Percentiles rank a stretch among this genome's conserved stretches.
Conservation (phyloP, 805 yeast genomes). For the Grigorovia transvaalensis region DNA sequence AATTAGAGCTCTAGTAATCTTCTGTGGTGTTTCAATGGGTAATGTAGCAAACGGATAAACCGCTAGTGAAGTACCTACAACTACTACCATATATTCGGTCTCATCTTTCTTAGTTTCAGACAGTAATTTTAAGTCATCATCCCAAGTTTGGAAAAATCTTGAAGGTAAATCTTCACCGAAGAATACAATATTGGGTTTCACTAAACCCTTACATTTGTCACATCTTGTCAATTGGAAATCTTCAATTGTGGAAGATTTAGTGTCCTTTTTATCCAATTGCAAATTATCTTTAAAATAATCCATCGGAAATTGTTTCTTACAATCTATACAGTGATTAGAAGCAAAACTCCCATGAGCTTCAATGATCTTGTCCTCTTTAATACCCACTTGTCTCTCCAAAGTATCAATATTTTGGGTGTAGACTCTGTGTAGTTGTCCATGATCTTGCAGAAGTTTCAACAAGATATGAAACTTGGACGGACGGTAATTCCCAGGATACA, state of each 20-base stretch:
- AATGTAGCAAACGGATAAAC: constrained; percentile 86
- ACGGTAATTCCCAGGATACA: constrained; percentile 77
- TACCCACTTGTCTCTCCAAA: constrained; percentile 76
- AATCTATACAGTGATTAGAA: constrained; percentile 69
- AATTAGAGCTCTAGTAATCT: constrained; percentile 50
- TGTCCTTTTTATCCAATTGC: constrained; percentile 7
- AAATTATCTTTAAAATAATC: constrained; percentile 36
- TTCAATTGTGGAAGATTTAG: constrained; percentile 5
- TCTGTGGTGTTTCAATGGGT: constrained; percentile 50
- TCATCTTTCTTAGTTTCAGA: constrained; percentile 24
- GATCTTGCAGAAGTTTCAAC: constrained; percentile 55
- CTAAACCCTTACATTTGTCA: constrained; percentile 54
- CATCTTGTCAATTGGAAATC: constrained; percentile 37
- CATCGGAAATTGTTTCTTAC: constrained; percentile 44
- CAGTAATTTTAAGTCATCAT: constrained; percentile 32
- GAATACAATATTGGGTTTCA: constrained; percentile 90
- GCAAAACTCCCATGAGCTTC: constrained; percentile 97
- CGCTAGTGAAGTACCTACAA: constrained; percentile 86
- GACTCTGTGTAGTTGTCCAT: constrained; percentile 51
- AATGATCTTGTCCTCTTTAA: constrained; percentile 50
- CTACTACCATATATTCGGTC: constrained; percentile 54
- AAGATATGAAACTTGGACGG: constrained; percentile 80
- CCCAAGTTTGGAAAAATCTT: constrained; percentile 61
- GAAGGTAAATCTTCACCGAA: constrained; percentile 83
- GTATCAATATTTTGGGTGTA: constrained; percentile 94